These are phyloP conservation scores for Nemania sp. DNA, from an alignment of 2,329 filamentous ascomycete species.

Conservation along the genomic window DNA sequence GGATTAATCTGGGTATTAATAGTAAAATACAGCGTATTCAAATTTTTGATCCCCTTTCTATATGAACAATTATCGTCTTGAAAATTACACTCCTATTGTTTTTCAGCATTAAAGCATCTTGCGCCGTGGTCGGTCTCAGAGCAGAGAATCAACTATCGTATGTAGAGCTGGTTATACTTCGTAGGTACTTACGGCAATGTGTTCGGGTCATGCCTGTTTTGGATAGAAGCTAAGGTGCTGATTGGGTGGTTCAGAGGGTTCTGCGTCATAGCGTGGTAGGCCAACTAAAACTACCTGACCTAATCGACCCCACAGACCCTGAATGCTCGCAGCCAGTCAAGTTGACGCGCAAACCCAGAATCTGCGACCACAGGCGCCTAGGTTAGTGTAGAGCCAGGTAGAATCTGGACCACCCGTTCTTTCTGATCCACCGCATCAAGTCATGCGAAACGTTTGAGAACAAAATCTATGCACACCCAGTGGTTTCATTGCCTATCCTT, in stretches of 20 bases:
- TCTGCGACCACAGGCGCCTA: slow-evolving; percentile 14
- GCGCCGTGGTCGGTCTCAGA: too few species aligned
- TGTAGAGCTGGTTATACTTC: too few species aligned
- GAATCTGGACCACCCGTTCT: neutral
- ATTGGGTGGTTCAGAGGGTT: slow-evolving; percentile 25
- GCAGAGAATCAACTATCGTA: too few species aligned
- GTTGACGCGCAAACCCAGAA: neutral
- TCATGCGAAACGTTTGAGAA: too few species aligned
- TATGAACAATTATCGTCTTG: too few species aligned
- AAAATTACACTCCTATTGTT: too few species aligned
- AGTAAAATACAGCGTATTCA: too few species aligned
- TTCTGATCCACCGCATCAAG: neutral
- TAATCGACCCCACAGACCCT: neutral
- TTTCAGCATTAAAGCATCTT: too few species aligned
- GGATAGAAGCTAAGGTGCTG: slow-evolving; percentile 22
- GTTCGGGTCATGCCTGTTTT: slow-evolving; percentile 30
- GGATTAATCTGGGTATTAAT: neutral
- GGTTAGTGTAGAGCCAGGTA: neutral
- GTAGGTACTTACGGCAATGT: neutral
- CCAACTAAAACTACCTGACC: too few species aligned
- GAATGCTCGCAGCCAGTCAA: slow-evolving; percentile 17
- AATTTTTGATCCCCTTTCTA: too few species aligned
- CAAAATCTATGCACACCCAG: too few species aligned
- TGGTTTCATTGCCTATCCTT: too few species aligned
- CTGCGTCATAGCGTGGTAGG: slow-evolving; percentile 17